Conservation (phyloP, 2,329 filamentous ascomycete genomes). For the Alternaria incomplexa region DNA sequence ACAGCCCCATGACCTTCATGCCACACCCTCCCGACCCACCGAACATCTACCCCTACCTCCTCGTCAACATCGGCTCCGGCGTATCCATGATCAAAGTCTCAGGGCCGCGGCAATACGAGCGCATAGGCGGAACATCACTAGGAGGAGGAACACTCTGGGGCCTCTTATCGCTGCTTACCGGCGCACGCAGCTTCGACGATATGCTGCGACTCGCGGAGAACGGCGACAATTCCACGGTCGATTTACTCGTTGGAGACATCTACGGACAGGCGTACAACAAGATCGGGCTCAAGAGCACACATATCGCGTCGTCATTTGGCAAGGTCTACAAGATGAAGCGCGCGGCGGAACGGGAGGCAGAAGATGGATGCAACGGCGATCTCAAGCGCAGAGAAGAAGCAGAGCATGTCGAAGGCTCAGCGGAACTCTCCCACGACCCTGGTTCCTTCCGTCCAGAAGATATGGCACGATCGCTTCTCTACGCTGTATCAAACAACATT, state of each 20-base stretch:
- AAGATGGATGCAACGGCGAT: conserved; percentile 68
- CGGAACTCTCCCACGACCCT: conserved; percentile 44
- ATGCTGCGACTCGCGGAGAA: conserved; percentile 92
- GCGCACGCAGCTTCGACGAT: conserved; percentile 94
- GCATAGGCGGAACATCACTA: conserved; percentile 92
- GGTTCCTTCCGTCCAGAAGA: conserved; percentile 76
- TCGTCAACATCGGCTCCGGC: conserved; percentile 97
- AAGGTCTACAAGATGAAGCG: conserved; percentile 95
- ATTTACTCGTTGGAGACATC: conserved; percentile 97
- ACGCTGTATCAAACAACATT: conserved; percentile 95
- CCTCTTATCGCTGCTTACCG: conserved; percentile 85
- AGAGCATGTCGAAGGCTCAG: conserved; percentile 40
- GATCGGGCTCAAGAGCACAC: conserved; percentile 93
- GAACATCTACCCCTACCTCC: conserved; percentile 87
- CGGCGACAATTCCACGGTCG: conserved; percentile 90
- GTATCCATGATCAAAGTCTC: conserved; percentile 98
- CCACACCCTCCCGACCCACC: conserved; percentile 68
- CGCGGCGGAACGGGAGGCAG: conserved; percentile 77
- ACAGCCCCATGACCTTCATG: conserved; percentile 86
- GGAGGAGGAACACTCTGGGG: conserved; percentile 99
- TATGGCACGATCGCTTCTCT: conserved; percentile 88
- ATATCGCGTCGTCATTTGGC: conserved; percentile 94
- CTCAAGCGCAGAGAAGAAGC: conserved; percentile 45
- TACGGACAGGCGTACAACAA: conserved; percentile 96
- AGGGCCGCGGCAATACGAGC: conserved; percentile 82